Evolutionary conservation across 805 yeast genomes (phyloP).

Genomic region (Millerozyma miso): DNA sequence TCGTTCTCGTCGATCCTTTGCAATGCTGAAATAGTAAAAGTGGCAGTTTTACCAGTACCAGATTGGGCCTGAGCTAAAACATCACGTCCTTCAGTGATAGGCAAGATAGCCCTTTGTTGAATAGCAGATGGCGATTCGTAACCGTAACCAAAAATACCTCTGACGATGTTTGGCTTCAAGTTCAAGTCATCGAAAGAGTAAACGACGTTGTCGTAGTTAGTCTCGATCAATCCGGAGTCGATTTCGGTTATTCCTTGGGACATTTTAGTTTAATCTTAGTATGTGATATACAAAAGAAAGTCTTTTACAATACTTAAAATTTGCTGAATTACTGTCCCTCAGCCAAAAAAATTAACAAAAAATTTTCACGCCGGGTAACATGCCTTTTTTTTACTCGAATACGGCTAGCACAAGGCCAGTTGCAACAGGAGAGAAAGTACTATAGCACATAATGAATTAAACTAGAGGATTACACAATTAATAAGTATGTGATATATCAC

Average conservation of each 20-base stretch:
- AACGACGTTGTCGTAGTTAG: slow-evolving; percentile 92
- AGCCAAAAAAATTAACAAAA: slow-evolving; percentile 7
- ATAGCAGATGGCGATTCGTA: slow-evolving; percentile 80
- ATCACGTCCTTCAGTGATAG: slow-evolving; percentile 71
- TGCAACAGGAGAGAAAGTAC: too few relatives aligned
- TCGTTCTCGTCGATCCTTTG: slow-evolving; percentile 69
- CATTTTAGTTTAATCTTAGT: slow-evolving; percentile 1
- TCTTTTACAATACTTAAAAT: not conserved
- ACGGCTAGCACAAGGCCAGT: not conserved
- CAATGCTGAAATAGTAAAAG: slow-evolving; percentile 71
- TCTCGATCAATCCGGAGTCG: slow-evolving; percentile 79
- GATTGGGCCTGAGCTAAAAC: slow-evolving; percentile 82
- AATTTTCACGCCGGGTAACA: slow-evolving; percentile 12
- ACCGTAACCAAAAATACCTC: slow-evolving; percentile 80
- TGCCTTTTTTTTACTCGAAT: not conserved
- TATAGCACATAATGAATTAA: not conserved
- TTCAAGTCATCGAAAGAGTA: slow-evolving; percentile 69
- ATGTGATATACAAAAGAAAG: not conserved
- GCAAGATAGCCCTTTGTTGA: slow-evolving; percentile 76
- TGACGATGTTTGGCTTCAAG: slow-evolving; percentile 66
- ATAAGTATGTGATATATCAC: not conserved
- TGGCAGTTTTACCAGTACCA: slow-evolving; percentile 90
- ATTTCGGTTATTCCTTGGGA: slow-evolving; percentile 74
- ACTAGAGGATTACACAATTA: not conserved
- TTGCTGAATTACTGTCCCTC: slow-evolving; percentile 1